Evolutionary conservation across 2,329 filamentous ascomycete species (phyloP).

Genomic region (Xylaria sp.): DNA sequence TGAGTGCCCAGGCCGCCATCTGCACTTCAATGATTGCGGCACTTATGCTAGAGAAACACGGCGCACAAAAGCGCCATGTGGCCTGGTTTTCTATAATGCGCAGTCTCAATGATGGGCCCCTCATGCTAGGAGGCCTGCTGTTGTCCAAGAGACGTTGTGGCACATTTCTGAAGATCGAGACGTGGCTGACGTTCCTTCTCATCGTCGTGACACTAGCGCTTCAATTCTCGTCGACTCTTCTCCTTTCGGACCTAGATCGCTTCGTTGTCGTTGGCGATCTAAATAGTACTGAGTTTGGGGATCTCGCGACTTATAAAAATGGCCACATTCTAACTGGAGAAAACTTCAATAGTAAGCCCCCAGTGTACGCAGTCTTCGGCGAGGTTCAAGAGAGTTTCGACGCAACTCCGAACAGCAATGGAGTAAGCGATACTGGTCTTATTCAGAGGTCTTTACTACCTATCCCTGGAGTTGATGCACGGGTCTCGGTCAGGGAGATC

Average conservation of each 20-base stretch:
- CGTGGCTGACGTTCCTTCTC: constrained; percentile 15
- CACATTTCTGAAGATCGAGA: not conserved
- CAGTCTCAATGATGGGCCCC: constrained; percentile 27
- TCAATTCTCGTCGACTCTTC: constrained; percentile 35
- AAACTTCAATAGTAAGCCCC: not conserved
- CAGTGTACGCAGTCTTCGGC: constrained; percentile 20
- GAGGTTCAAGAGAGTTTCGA: constrained; percentile 8
- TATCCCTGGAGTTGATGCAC: not conserved
- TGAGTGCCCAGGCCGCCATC: constrained; percentile 17
- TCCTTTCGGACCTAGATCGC: constrained; percentile 27
- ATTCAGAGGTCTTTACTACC: constrained; percentile 32
- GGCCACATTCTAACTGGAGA: no score
- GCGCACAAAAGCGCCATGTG: constrained; percentile 11
- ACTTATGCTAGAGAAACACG: constrained; percentile 27
- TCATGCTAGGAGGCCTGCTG: not conserved
- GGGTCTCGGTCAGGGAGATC: constrained; percentile 12
- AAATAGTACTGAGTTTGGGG: not conserved
- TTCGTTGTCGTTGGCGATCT: constrained; percentile 23
- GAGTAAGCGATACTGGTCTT: constrained; percentile 30
- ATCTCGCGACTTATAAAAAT: not conserved
- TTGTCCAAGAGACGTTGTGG: not conserved
- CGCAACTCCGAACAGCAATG: constrained; percentile 15
- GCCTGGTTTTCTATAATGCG: constrained; percentile 29
- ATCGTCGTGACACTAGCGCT: constrained; percentile 12
- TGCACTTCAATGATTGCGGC: constrained; percentile 33